phyloP scores from a whole-genome alignment of 1,284 basidiomycete genomes.

The Marasmius sp. region DNA sequence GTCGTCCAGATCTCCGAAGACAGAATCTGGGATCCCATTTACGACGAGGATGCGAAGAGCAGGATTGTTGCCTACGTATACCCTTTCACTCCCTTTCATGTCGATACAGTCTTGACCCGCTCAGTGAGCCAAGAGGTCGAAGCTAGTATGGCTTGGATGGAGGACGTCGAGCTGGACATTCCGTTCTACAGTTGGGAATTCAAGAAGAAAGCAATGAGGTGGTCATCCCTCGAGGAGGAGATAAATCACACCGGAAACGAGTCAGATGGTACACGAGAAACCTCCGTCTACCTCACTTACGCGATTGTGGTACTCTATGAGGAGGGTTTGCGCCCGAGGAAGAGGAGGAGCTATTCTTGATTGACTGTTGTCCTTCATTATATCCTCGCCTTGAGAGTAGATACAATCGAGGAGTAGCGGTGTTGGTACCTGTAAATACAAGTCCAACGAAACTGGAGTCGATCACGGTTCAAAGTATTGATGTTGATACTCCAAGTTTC shows the following conservation, averaged over 20 bases:
- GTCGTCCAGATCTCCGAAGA: slow-evolving; percentile 13
- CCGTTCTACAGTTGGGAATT: slow-evolving; percentile 25
- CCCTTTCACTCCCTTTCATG: slow-evolving; percentile 25
- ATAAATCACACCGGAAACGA: slow-evolving; percentile 26
- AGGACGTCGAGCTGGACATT: slow-evolving; percentile 15
- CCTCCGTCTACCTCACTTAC: slow-evolving; percentile 25
- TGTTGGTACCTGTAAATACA: too few relatives aligned
- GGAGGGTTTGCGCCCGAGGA: too few relatives aligned
- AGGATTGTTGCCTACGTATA: slow-evolving; percentile 16
- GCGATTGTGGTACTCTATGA: background rate
- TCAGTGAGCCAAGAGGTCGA: background rate
- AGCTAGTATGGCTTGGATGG: slow-evolving; percentile 4
- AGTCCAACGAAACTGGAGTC: too few relatives aligned
- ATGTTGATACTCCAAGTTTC: too few relatives aligned
- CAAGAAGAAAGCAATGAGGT: slow-evolving; percentile 10
- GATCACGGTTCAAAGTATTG: too few relatives aligned
- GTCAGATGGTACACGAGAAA: slow-evolving; percentile 20
- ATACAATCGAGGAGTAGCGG: too few relatives aligned
- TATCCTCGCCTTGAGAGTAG: too few relatives aligned
- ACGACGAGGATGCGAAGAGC: background rate
- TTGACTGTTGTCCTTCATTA: too few relatives aligned
- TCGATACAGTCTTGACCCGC: slow-evolving; percentile 18
- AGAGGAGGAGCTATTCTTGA: too few relatives aligned
- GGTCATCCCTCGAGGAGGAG: slow-evolving; percentile 18
- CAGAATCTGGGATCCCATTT: background rate